Conservation (phyloP, 352 stramenopile genomes). For the Globisporangium abappressorium region DNA sequence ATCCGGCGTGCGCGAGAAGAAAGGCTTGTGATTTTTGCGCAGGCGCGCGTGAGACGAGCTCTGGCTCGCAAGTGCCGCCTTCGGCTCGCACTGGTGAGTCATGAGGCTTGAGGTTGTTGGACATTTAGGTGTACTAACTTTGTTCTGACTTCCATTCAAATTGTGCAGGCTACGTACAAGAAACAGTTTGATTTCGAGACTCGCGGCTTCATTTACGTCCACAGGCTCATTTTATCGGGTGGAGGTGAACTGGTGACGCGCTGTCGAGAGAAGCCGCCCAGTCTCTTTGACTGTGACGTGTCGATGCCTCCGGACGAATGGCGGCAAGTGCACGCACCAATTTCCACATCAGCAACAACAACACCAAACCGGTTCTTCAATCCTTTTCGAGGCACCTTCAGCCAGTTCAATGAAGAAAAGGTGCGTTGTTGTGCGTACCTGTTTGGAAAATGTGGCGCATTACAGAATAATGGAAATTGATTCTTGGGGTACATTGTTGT, state of each 20-base stretch:
- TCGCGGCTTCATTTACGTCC: slow-evolving; percentile 36
- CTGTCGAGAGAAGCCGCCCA: slow-evolving; percentile 36
- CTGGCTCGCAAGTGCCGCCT: slow-evolving; percentile 32
- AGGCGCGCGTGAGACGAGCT: slow-evolving; percentile 30
- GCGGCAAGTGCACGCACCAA: slow-evolving; percentile 16
- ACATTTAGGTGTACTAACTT: neutral
- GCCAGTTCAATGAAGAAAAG: slow-evolving; percentile 30
- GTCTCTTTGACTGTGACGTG: slow-evolving; percentile 46
- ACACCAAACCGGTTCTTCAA: slow-evolving; percentile 37
- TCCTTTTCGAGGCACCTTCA: slow-evolving; percentile 34
- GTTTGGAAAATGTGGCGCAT: neutral
- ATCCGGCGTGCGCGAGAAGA: slow-evolving; percentile 15
- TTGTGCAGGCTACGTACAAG: slow-evolving; percentile 34
- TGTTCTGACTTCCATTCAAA: neutral
- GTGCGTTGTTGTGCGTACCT: slow-evolving; percentile 1
- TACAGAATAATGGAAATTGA: neutral
- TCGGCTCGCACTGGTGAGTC: slow-evolving; percentile 34
- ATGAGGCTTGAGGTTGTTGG: neutral
- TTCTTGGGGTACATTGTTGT: neutral
- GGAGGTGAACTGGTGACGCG: neutral
- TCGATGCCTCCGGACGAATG: slow-evolving; percentile 45
- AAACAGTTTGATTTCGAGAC: slow-evolving; percentile 37
- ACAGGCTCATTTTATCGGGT: neutral
- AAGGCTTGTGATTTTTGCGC: slow-evolving; percentile 27
- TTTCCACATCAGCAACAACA: neutral